Evolutionary conservation across 768 basidiomycete genomes (phyloP).

Genomic region (Boletellus ananas): DNA sequence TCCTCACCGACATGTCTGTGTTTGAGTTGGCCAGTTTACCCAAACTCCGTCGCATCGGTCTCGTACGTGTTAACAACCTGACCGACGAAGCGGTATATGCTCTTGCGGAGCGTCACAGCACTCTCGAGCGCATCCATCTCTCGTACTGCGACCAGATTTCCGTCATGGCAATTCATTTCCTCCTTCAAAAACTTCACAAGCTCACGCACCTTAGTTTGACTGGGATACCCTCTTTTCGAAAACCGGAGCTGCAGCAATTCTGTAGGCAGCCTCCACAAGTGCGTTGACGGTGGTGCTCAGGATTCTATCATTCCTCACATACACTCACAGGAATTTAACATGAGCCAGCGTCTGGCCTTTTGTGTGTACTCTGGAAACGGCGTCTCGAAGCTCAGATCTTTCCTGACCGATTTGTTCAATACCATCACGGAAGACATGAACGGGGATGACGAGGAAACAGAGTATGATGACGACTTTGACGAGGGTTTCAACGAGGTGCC

Average conservation of each 20-base stretch:
- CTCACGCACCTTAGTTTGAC: conserved; percentile 94
- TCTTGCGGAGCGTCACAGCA: conserved; percentile 78
- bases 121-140: conserved; percentile 92
- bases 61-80: conserved; percentile 88
- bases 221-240: conserved; percentile 91
- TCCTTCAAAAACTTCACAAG: conserved; percentile 84
- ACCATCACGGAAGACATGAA: conserved; percentile 69
- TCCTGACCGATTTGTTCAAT: conserved; percentile 71
- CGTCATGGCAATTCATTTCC: conserved; percentile 85
- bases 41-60: conserved; percentile 90
- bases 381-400: conserved; percentile 75
- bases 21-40: conserved; percentile 85
- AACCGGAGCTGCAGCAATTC: conserved; percentile 81
- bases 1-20: conserved; percentile 90
- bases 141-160: conserved; percentile 97
- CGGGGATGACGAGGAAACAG: conserved; percentile 61
- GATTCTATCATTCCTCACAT: conserved; percentile 2
- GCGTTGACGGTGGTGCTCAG: conserved; percentile 25
- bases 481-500: conserved; percentile 32
- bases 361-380: conserved; percentile 97
- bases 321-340: conserved; percentile 75
- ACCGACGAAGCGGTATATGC: conserved; percentile 93
- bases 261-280: conserved; percentile 87
- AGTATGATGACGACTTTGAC: conserved; percentile 51
- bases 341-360: conserved; percentile 83